Conservation (phyloP, 495 filamentous ascomycete genomes). For the Durotheca rogersii region DNA sequence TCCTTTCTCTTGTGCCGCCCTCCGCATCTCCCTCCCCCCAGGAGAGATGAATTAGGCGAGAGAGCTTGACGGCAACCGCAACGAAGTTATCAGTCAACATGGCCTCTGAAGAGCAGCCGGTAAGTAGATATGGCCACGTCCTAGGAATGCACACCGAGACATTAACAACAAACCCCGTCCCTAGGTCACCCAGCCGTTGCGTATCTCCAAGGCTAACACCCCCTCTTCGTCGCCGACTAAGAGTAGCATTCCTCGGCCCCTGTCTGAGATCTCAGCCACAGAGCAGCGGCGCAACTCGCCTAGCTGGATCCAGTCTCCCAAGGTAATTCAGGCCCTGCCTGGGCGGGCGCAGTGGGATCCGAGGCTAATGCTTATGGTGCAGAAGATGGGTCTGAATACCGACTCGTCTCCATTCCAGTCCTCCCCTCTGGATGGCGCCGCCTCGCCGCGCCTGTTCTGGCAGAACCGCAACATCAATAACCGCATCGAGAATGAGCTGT, state of each 20-base stretch:
- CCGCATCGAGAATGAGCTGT: constrained; percentile 67
- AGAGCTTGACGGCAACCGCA: constrained; percentile 8
- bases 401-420: constrained; percentile 77
- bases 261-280: constrained; percentile 59
- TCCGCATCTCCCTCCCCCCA: constrained; percentile 1
- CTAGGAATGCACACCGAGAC: constrained; percentile 4
- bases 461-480: constrained; percentile 71
- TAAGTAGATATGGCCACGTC: constrained; percentile 27
- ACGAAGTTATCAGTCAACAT: constrained; percentile 23
- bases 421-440: constrained; percentile 63
- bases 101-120: constrained; percentile 44
- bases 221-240: constrained; percentile 49
- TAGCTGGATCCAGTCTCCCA: constrained; percentile 67
- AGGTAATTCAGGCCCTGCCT: constrained; percentile 50
- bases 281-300: constrained; percentile 70
- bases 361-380: constrained; percentile 29
- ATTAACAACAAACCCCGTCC: constrained; percentile 8
- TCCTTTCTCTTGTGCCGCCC: constrained; percentile 2
- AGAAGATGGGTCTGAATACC: constrained; percentile 56
- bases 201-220: constrained; percentile 55
- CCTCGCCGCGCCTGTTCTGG: constrained; percentile 83
- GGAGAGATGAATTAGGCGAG: constrained; percentile 23
- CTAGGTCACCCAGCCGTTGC: constrained; percentile 51
- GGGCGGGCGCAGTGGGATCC: constrained; percentile 1
- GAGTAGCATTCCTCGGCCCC: constrained; percentile 51